Evolutionary conservation across 148 eudicot genomes (phyloP), one percentile per base, ranked within the genome.

Genomic region (Cornus suecica): DNA sequence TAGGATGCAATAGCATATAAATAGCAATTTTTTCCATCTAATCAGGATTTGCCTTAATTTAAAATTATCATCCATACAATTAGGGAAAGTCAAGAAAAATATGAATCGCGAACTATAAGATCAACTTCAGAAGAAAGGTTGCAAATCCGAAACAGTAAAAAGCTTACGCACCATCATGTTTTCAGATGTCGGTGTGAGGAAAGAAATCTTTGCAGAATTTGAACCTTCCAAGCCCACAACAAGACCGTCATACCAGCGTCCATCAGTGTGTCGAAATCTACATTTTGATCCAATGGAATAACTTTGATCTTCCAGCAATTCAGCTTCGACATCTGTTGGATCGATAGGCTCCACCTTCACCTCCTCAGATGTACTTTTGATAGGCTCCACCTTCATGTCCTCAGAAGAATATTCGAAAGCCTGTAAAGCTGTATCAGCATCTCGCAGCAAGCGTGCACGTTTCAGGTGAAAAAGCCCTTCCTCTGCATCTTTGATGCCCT

Each of bases 231-330:
- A 51, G 51, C 84, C 89, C 64, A 89, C 71, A 72, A 94, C 64
- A 42, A 84, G 79, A 54, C 99, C 97, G 83, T 86, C 79, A 78
- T 94, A 92, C 97, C 99, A 92, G 51, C 88, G 92, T 23, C 99
- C 99, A 84, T 94, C 89, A 81, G 86, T 87, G 75, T 94, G 90
- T 58, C 94, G 93, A 70, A 94, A 94, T 81, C 94, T 89, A 84
- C 99, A 94, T 82, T 89, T 94, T 26, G 94, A 92, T 80, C 99
- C 99, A 81, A 92, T 85, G 74, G 77, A 67, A 66, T 77, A 88
- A 27, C 77, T 71, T 76, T 81, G 78, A 48, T 87, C 88, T 73
- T 80, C 90, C 70, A 87, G 69, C 14, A 88, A 77, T 80, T 88
- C 93, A 14, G 78, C 78, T 86, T 84, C 87, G 67, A 82, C 84